Conservation (phyloP, 305 asterid genomes). For the Ilex paraguariensis region DNA sequence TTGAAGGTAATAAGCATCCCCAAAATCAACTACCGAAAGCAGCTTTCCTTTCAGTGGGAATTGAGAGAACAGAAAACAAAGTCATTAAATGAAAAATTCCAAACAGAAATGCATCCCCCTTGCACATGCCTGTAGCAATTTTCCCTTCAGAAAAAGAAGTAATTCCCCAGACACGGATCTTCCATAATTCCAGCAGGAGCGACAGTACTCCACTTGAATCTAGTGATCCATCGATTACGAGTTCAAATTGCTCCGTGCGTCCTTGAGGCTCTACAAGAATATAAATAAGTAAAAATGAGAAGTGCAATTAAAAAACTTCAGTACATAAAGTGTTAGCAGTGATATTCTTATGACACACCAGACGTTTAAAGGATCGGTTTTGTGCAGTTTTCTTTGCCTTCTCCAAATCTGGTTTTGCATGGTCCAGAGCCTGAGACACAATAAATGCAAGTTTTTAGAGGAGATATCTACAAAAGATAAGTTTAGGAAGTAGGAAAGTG, state of each 20-base stretch:
- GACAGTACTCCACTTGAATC: not conserved
- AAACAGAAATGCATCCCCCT: no score
- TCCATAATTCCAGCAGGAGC: no score
- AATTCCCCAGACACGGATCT: no score
- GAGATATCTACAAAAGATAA: no score
- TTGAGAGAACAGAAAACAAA: no score
- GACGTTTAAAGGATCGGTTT: slow-evolving; percentile 56
- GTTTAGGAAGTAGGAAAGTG: no score
- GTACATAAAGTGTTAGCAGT: not conserved
- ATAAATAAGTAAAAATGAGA: not conserved
- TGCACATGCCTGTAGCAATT: no score
- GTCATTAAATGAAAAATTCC: not conserved
- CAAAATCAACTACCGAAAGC: no score
- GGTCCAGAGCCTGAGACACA: slow-evolving; percentile 61
- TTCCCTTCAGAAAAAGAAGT: no score
- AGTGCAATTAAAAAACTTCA: not conserved
- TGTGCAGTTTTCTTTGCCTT: slow-evolving; percentile 33
- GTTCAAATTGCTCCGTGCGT: not conserved
- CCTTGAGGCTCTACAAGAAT: slow-evolving; percentile 1
- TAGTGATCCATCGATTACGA: not conserved
- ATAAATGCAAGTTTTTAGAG: slow-evolving; percentile 4
- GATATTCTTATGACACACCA: slow-evolving; percentile 36
- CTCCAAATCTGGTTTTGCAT: slow-evolving; percentile 82
- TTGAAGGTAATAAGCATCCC: no score
- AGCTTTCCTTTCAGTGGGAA: no score